A percentile compares a stretch with the other conserved stretches of the same genome.
Conservation (phyloP, 2,329 filamentous ascomycete species). For the Neospermospora avenae region DNA sequence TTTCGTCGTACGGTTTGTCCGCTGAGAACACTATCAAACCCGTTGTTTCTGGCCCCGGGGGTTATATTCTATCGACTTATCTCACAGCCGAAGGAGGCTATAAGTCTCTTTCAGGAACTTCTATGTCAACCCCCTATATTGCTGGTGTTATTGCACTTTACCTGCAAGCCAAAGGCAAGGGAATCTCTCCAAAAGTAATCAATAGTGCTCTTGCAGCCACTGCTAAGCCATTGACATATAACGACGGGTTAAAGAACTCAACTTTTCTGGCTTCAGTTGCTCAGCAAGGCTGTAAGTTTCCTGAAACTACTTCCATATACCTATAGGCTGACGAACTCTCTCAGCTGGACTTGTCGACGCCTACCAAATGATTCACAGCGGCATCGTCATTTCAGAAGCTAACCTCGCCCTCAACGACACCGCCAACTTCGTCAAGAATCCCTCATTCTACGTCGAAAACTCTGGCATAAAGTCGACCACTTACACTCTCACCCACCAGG, state of each 20-base stretch:
- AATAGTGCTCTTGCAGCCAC: conserved; percentile 3
- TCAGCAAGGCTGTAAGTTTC: conserved; percentile 11
- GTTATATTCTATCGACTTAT: conserved; percentile 34
- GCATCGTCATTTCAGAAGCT: neutral
- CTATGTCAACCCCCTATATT: conserved; percentile 37
- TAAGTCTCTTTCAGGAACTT: conserved; percentile 36
- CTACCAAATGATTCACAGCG: neutral
- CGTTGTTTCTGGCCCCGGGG: conserved; percentile 32
- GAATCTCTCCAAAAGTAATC: neutral
- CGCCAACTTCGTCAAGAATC: neutral
- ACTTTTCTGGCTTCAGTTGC: conserved; percentile 6
- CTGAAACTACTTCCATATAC: no score
- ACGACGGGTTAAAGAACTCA: neutral
- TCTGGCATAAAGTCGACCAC: neutral
- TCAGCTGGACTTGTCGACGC: conserved; percentile 12
- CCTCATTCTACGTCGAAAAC: conserved; percentile 7
- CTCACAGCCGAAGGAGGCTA: conserved; percentile 26
- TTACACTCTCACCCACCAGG: neutral
- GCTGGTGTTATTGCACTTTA: conserved; percentile 22
- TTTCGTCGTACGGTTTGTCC: neutral
- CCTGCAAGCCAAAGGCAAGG: conserved; percentile 6
- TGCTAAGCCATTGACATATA: neutral
- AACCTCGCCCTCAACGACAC: conserved; percentile 13
- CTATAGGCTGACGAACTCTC: neutral
- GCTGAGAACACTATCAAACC: conserved; percentile 9